Base-by-base conservation (phyloP, 345 rosid genomes). In the Sisymbrium irio region DNA sequence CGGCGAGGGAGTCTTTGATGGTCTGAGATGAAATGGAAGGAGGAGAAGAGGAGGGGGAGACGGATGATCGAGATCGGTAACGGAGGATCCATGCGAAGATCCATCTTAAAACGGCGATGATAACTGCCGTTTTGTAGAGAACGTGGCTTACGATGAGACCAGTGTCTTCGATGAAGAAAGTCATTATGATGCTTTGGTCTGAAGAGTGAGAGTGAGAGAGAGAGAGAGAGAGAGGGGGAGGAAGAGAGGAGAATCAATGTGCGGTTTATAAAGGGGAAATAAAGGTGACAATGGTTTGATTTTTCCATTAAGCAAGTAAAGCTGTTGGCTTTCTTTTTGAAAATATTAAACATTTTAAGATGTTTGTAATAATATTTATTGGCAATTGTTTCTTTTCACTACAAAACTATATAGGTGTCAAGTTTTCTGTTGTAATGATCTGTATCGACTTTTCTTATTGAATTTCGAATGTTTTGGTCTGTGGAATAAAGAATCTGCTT, bases 61-160 rank as follows among this genome's bases (percentile, higher is more conserved):
- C 0, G 4, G 59, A 33, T 45, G 61, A 72, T 65, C 70, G 67
- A 63, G 81, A 78, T 39, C 85, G 64, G 67, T 86, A 73, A 19
- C 70, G 78, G 22, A 87, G 62, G 30, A 78, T 76, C 83, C 93
- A 87, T 3, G 89, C 65, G 5, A 82, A 45, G 10, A 82, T 71
- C 96, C 97, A 88, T 79, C 98, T 77, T 19, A 87, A 25, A 32
- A 93, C 72, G 15, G 98, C 81, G 42, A 90, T 65, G 14, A 82
- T 60, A 19, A 87, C 83, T 2, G 96, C 98, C 8, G 88, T 79
- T 72, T 86, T 80, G 95, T 93, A 88, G 2, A 93, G 80, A 70
- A 85, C 14, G 55, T 89, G 87, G 50, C 82, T 79, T 15, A 82
- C 65, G 4, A 86, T 75, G 47, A 81, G 69, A 57, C 83, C 66